phyloP scores from a whole-genome alignment of 345 rosid genomes.

The Trapa incisa region DNA sequence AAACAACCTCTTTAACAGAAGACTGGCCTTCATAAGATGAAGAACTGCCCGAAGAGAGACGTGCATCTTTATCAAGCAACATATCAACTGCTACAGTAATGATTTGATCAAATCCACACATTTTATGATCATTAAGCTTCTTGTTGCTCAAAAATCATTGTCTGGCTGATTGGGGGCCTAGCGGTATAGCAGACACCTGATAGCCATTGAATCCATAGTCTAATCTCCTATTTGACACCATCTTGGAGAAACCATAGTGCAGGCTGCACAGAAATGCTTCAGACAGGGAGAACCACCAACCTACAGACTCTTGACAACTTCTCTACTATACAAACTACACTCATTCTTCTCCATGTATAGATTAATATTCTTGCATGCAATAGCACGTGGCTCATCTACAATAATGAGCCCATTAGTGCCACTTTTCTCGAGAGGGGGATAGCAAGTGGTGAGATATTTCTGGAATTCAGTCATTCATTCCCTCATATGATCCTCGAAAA shows the following conservation, averaged over 20 bases:
- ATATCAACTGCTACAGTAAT: constrained; percentile 85
- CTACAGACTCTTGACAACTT: constrained; percentile 4
- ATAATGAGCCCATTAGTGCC: constrained; percentile 34
- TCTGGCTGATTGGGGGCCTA: constrained; percentile 81
- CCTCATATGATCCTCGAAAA: constrained; percentile 86
- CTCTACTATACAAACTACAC: not conserved
- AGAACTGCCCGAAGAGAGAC: constrained; percentile 23
- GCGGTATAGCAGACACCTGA: constrained; percentile 70
- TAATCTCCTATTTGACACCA: constrained; percentile 76
- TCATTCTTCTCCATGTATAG: constrained; percentile 93
- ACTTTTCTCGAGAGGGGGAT: constrained; percentile 47
- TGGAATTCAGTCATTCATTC: constrained; percentile 90
- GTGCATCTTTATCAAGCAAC: constrained; percentile 30
- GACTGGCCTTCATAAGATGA: constrained; percentile 22
- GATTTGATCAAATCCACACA: constrained; percentile 66
- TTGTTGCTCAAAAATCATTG: constrained; percentile 38
- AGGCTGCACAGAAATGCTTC: constrained; percentile 24
- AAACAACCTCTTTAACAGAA: constrained; percentile 17
- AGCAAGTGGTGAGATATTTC: constrained; percentile 49
- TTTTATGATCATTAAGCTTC: constrained; percentile 31
- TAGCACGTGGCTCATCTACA: constrained; percentile 68
- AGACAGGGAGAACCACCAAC: constrained; percentile 10
- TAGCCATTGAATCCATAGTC: constrained; percentile 86
- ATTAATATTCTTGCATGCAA: constrained; percentile 86
- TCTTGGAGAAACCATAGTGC: constrained; percentile 45